These are phyloP conservation scores for Cystobasidium sp. DNA, from an alignment of 1,284 basidiomycete genomes.

Conservation along the genomic window DNA sequence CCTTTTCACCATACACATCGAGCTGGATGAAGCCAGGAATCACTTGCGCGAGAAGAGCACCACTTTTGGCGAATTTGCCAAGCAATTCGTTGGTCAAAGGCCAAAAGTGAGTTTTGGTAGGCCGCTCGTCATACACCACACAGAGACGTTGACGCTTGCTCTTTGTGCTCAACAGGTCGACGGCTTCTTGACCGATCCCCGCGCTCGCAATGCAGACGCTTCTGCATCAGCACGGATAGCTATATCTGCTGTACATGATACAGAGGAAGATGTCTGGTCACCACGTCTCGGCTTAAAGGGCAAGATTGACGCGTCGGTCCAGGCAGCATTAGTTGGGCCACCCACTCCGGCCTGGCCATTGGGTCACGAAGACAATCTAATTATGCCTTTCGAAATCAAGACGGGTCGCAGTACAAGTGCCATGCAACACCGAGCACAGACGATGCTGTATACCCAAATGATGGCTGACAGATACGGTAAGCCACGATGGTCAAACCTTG, in stretches of 20 bases:
- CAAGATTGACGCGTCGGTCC: conserved; percentile 87
- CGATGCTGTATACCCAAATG: conserved; percentile 93
- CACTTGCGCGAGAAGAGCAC: conserved; percentile 68
- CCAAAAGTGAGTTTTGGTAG: conserved; percentile 59
- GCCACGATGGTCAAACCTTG: conserved; percentile 40
- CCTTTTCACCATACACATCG: conserved; percentile 67
- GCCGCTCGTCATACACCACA: neutral
- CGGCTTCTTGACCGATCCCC: conserved; percentile 62
- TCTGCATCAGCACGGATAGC: conserved; percentile 64
- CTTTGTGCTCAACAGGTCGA: conserved; percentile 10
- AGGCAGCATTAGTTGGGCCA: conserved; percentile 62
- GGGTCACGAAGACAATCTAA: conserved; percentile 53
- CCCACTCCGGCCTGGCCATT: conserved; percentile 53
- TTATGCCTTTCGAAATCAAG: conserved; percentile 92
- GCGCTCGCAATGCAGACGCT: conserved; percentile 61
- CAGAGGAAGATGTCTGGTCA: conserved; percentile 98
- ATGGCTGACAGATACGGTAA: conserved; percentile 83
- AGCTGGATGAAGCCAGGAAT: conserved; percentile 66
- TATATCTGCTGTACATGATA: conserved; percentile 74
- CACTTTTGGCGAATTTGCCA: conserved; percentile 68
- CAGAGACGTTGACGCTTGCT: neutral
- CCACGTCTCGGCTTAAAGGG: conserved; percentile 94
- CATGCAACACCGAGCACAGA: conserved; percentile 95
- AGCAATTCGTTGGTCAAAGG: conserved; percentile 65
- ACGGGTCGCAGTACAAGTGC: conserved; percentile 78